Percentiles rank a stretch among this genome's conserved stretches.
These are phyloP conservation scores for Halteria grandinella DNA, from an alignment of 73 alveolate genomes.

Conservation along the genomic window DNA sequence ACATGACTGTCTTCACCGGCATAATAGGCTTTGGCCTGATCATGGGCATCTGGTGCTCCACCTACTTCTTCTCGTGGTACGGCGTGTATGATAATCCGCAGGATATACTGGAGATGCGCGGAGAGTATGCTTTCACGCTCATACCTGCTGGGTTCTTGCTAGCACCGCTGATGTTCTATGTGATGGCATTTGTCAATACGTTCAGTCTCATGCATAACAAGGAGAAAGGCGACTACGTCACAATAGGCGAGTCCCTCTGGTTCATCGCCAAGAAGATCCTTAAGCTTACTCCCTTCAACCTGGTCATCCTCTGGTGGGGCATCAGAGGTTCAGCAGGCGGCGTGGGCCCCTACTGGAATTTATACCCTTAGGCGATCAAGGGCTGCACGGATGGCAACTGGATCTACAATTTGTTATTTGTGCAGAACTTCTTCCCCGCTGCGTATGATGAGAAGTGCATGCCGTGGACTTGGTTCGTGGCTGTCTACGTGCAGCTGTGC, in stretches of 20 bases:
- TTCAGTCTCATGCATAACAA: slow-evolving; percentile 22
- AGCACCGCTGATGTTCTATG: slow-evolving; percentile 51
- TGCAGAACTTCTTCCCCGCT: slow-evolving; percentile 71
- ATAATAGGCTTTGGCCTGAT: slow-evolving; percentile 52
- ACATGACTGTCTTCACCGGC: slow-evolving; percentile 57
- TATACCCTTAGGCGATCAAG: not conserved
- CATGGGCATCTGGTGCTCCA: slow-evolving; percentile 41
- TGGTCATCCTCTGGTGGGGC: slow-evolving; percentile 34
- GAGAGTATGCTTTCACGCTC: slow-evolving; percentile 35
- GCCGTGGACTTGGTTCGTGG: slow-evolving; percentile 73
- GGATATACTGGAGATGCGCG: slow-evolving; percentile 25
- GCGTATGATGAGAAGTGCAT: slow-evolving; percentile 53
- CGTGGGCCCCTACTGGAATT: slow-evolving; percentile 69
- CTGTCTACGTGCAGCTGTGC: slow-evolving; percentile 52
- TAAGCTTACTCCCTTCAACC: slow-evolving; percentile 30
- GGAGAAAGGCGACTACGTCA: not conserved
- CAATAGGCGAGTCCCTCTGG: not conserved
- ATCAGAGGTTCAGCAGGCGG: too few species aligned
- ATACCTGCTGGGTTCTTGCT: slow-evolving; percentile 50
- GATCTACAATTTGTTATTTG: slow-evolving; percentile 46
- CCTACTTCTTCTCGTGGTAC: slow-evolving; percentile 44
- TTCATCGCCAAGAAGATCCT: slow-evolving; percentile 25
- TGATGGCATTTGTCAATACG: slow-evolving; percentile 60
- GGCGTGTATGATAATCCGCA: slow-evolving; percentile 53
- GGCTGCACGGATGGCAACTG: slow-evolving; percentile 55